These are phyloP conservation scores for Penicillium sclerotiorum DNA, from an alignment of 2,329 filamentous ascomycete species.

Conservation along the genomic window DNA sequence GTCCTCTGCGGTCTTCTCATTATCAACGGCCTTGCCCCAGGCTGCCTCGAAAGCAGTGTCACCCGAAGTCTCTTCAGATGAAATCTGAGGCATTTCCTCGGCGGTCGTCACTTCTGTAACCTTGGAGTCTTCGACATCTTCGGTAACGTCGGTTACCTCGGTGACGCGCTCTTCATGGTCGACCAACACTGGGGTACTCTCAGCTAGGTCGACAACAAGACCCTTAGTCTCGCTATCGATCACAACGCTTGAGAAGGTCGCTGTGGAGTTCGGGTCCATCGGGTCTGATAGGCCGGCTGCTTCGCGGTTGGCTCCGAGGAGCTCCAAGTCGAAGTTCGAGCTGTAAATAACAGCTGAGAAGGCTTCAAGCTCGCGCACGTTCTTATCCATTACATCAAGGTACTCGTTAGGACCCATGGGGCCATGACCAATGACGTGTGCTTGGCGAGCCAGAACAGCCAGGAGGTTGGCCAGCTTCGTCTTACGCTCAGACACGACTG, in stretches of 20 bases:
- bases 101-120: not conserved
- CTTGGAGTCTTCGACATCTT: not conserved
- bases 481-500: slow-evolving; percentile 46
- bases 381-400: slow-evolving; percentile 46
- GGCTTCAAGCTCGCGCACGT: slow-evolving; percentile 51
- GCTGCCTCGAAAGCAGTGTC: slow-evolving; percentile 38
- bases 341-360: slow-evolving; percentile 55
- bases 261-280: slow-evolving; percentile 7
- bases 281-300: slow-evolving; percentile 2
- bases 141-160: not conserved
- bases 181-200: slow-evolving; percentile 12
- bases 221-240: slow-evolving; percentile 21
- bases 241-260: slow-evolving; percentile 23
- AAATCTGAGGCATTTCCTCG: slow-evolving; percentile 2
- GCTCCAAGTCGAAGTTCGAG: slow-evolving; percentile 47
- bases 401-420: slow-evolving; percentile 49
- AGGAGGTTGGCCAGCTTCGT: slow-evolving; percentile 86
- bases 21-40: slow-evolving; percentile 42
- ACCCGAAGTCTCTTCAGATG: slow-evolving; percentile 11
- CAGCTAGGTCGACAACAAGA: slow-evolving; percentile 4
- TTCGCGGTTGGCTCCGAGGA: slow-evolving; percentile 28
- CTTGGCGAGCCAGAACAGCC: slow-evolving; percentile 86
- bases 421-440: slow-evolving; percentile 82
- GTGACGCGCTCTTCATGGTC: slow-evolving; percentile 11
- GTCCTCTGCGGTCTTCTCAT: slow-evolving; percentile 15